These are phyloP conservation scores for Yamadazyma triangularis DNA, from an alignment of 1,139 yeast species.

Conservation along the genomic window DNA sequence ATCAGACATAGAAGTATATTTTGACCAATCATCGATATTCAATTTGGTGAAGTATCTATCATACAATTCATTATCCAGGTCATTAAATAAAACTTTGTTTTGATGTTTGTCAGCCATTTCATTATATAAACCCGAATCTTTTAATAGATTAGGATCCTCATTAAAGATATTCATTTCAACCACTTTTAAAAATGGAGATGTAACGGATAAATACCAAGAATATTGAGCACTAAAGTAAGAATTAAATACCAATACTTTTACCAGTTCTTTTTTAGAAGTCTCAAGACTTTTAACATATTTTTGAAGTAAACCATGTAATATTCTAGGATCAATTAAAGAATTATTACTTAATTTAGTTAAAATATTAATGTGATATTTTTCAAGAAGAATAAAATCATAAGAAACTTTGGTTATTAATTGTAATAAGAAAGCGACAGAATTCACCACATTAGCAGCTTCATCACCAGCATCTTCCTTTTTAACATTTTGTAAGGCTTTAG, in stretches of 20 bases:
- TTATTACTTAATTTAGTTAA: conserved; percentile 31
- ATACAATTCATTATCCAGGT: conserved; percentile 22
- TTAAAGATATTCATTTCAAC: conserved; percentile 29
- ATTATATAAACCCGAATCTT: conserved; percentile 13
- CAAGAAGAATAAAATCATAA: conserved; percentile 38
- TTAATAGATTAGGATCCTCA: conserved; percentile 21
- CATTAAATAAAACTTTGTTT: conserved; percentile 17
- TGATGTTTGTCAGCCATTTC: conserved; percentile 6
- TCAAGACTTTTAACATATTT: conserved; percentile 7
- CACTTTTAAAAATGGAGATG: conserved; percentile 35
- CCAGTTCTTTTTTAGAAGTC: conserved; percentile 10
- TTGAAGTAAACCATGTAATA: conserved; percentile 20
- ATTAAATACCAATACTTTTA: conserved; percentile 34
- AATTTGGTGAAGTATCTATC: conserved; percentile 23
- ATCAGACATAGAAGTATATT: conserved; percentile 20
- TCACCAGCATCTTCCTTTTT: conserved; percentile 31
- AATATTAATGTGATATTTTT: conserved; percentile 38
- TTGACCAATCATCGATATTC: conserved; percentile 22
- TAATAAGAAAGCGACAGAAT: conserved; percentile 19
- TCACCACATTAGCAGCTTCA: conserved; percentile 13
- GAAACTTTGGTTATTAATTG: conserved; percentile 35
- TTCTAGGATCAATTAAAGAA: conserved; percentile 25
- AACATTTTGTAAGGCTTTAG: conserved; percentile 21
- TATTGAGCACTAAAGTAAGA: conserved; percentile 31
- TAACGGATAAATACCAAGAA: conserved; percentile 36